Evolutionary conservation across 257 asterid species (phyloP).

Genomic region (Solanum infundibuliforme): DNA sequence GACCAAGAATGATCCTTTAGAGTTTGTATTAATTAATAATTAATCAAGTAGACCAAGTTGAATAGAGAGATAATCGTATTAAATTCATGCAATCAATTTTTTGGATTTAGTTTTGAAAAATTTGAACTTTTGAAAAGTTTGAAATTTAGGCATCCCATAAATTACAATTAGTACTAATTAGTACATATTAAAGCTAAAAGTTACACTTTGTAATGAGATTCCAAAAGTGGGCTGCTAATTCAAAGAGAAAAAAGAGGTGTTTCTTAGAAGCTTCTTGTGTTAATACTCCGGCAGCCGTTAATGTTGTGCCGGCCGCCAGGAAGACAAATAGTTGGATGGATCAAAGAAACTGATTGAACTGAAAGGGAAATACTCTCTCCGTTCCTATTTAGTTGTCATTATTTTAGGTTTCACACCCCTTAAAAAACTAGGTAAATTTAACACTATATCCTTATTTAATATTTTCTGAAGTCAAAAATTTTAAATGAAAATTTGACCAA

Average conservation of each 20-base stretch:
- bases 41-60: neutral
- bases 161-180: neutral
- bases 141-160: neutral
- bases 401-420: too few relatives aligned
- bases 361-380: too few relatives aligned
- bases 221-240: neutral
- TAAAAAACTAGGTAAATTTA: too few relatives aligned
- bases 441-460: too few relatives aligned
- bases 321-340: neutral
- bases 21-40: neutral
- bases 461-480: too few relatives aligned
- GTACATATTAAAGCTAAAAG: neutral
- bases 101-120: neutral
- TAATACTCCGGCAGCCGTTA: neutral
- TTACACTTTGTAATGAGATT: neutral
- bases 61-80: neutral
- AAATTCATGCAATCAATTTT: neutral
- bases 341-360: neutral
- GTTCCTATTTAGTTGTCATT: too few relatives aligned
- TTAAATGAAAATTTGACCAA: too few relatives aligned
- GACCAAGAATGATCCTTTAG: neutral
- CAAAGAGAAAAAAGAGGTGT: neutral
- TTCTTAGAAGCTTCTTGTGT: neutral
- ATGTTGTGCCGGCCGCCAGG: neutral
- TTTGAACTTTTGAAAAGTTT: neutral